Evolutionary conservation across 2,329 filamentous ascomycete species (phyloP), one percentile per base, ranked within the genome.

Genomic region (Geosmithia flava): DNA sequence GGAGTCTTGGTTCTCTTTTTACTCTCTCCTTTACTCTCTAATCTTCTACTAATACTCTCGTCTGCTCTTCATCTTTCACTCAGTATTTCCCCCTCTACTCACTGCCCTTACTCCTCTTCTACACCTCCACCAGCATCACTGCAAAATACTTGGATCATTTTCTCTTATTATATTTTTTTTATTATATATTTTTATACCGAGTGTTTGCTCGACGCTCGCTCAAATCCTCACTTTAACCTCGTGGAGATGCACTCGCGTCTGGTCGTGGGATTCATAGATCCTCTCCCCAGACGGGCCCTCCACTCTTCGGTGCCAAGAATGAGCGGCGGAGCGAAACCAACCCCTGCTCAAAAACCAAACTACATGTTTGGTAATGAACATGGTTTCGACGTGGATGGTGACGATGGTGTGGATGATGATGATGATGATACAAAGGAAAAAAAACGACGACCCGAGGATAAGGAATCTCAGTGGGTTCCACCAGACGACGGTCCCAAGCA

Each of bases 191-290:
- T 63, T 59, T 64, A 64, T 50, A 19, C 27, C 54, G 61, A 66
- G 68, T 63, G 69, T 72, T 70, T 70, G 71, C 79, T 83, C 80
- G 71, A 83, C 79, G 76, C 77, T 67, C 68, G 66, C 68, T 71
- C 71, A 62, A 56, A 74, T 69, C 71, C 72, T 79, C 71, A 79
- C 79, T 83, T 83, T 81, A 83, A 83, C 80, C 80, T 83, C 78
- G 72, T 81, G 76, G 74, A 67, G 65, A 67, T 66, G 65, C 65
- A 64, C 61, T 68, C 66, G 62, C 65, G 60, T 58, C 60, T 44
- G 49, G 52, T 45, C 48, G 51, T 53, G 42, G 47, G 15, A 7
- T 40, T 40, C 23, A 7, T n/a, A 30, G 15, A 42, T 30, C 37
- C 47, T 44, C 42, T 42, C 33, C 48, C 45, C 20, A 15, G 58